These are phyloP conservation scores for Talaromyces sp. DNA, from an alignment of 2,329 filamentous ascomycete species.

Conservation along the genomic window DNA sequence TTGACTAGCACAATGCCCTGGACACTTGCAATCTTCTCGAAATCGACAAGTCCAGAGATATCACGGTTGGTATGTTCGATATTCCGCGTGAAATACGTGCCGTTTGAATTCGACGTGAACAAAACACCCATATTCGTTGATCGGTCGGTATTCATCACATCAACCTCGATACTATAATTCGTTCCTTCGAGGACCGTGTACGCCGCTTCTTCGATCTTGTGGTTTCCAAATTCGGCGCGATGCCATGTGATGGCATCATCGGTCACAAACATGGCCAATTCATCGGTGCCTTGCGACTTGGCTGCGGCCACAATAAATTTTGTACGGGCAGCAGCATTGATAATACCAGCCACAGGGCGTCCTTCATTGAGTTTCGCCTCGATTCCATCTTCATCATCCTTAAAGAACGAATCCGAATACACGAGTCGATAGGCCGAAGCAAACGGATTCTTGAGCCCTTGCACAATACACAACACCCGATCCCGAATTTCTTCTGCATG, in stretches of 20 bases:
- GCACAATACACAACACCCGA: conserved; percentile 74
- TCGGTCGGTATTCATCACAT: conserved; percentile 68
- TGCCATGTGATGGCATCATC: conserved; percentile 84
- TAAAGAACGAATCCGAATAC: conserved; percentile 79
- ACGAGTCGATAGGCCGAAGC: conserved; percentile 71
- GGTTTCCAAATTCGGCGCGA: conserved; percentile 80
- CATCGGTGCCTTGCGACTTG: conserved; percentile 71
- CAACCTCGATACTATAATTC: conserved; percentile 95
- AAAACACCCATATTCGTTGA: conserved; percentile 73
- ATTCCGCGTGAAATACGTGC: conserved; percentile 90
- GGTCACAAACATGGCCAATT: conserved; percentile 87
- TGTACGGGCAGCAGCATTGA: conserved; percentile 78
- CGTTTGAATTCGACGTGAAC: conserved; percentile 95
- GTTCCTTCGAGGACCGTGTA: conserved; percentile 95
- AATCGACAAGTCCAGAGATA: conserved; percentile 71
- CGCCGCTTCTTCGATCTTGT: conserved; percentile 75
- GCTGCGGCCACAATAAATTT: conserved; percentile 81
- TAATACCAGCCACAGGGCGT: conserved; percentile 70
- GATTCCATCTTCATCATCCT: conserved; percentile 47
- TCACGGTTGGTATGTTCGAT: conserved; percentile 89
- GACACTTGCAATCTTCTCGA: conserved; percentile 86
- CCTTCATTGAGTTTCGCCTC: conserved; percentile 73
- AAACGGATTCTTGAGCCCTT: conserved; percentile 64
- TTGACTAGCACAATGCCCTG: conserved; percentile 92
- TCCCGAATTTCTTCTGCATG: conserved; percentile 60